Evolutionary conservation across 805 yeast species (phyloP), one percentile per base, ranked within the genome.

Genomic region (Phaffomyces opuntiae): DNA sequence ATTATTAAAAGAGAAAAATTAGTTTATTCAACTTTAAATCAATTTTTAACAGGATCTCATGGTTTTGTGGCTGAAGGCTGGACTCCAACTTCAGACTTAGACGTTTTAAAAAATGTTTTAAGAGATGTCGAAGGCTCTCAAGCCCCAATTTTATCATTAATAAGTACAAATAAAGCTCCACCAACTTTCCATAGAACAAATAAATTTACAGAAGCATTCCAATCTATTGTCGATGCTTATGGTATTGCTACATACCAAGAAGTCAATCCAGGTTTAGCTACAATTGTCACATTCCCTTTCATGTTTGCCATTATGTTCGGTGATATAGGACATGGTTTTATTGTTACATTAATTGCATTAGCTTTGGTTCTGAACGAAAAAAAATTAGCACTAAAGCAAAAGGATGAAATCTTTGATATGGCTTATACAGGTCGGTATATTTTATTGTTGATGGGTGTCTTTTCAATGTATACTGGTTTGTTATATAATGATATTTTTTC

Each of bases 231-330:
- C 60, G 99, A 93, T 64, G 93, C 97, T 3, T 93, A 93, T 66
- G 99, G 98, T 56, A 74, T 88, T 47, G 93, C 96, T 9, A 78
- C 88, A 3, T 93, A 93, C 68, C 83, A 88, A 56, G 99, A 93
- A 66, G 93, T 93, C 27, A 93, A 93, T 64, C 96, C 99, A 5
- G 99, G 96, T 45, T 71, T 93, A 52, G 91, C 99, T 5, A 91
- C 99, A 1, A 79, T 88, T 40, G 83, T 93, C 25, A 93, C 99
- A 0, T 93, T 93, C 72, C 99, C 99, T 24, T 93, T 93, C 65
- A 86, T 93, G 95, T 93, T 93, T 69, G 97, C 99, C 27, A 84
- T 93, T 57, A 93, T 93, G 99, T 93, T 93, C 72, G 99, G 99
- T 72, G 99, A 93, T 70, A 63, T 90, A 48, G 99, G 99, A 14